These are phyloP conservation scores for Fusarium clavum DNA, from an alignment of 2,329 filamentous ascomycete species.

Conservation along the genomic window DNA sequence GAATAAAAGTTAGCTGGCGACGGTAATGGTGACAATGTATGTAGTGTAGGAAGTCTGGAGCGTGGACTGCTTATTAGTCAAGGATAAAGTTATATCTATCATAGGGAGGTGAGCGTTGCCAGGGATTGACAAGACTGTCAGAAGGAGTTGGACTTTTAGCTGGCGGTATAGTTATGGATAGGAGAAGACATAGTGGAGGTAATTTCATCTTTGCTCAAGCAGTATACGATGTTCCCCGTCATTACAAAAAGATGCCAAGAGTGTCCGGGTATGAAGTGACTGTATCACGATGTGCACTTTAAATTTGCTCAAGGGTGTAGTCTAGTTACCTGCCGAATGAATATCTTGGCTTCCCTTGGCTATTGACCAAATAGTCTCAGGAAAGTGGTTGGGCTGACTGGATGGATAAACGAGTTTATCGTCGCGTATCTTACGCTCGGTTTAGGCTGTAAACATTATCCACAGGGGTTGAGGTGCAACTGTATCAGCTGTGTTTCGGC, in stretches of 20 bases:
- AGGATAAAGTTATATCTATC: constrained; percentile 22
- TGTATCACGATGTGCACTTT: not conserved
- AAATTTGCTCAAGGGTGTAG: not conserved
- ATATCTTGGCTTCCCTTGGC: not conserved
- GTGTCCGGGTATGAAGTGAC: not conserved
- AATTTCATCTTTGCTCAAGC: constrained; percentile 35
- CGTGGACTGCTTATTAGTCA: constrained; percentile 12
- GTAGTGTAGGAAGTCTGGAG: constrained; percentile 12
- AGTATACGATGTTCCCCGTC: constrained; percentile 6
- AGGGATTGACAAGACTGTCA: constrained; percentile 25
- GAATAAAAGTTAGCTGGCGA: constrained; percentile 26
- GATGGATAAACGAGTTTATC: not conserved
- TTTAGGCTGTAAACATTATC: constrained; percentile 4
- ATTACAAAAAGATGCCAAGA: not conserved
- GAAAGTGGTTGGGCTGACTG: not conserved
- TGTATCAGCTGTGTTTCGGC: constrained; percentile 33
- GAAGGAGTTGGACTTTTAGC: constrained; percentile 34
- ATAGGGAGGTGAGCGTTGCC: constrained; percentile 21
- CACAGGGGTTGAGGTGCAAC: constrained; percentile 7
- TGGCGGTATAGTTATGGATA: constrained; percentile 12
- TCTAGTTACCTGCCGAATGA: not conserved
- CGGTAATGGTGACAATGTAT: constrained; percentile 21
- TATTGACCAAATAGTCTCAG: not conserved
- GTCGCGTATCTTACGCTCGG: constrained; percentile 1
- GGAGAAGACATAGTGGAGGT: constrained; percentile 34